These are phyloP conservation scores for Annulohypoxylon truncatum DNA, from an alignment of 2,329 filamentous ascomycete genomes.

Conservation along the genomic window DNA sequence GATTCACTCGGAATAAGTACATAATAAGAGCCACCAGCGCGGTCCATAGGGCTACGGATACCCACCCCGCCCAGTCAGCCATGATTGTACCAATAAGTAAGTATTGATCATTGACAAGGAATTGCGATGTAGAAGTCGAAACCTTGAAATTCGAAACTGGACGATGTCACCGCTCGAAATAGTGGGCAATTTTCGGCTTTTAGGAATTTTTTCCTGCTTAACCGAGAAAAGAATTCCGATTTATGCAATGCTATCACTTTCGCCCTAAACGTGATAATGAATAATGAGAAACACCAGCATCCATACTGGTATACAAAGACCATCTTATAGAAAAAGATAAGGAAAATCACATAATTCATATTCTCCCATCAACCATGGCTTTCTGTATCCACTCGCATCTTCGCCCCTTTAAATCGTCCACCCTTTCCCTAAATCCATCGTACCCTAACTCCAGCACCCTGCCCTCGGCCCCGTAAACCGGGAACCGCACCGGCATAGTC, in stretches of 20 bases:
- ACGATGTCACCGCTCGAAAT: neutral
- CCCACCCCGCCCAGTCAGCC: constrained; percentile 10
- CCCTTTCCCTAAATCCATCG: constrained; percentile 24
- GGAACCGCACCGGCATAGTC: constrained; percentile 34
- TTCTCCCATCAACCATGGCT: constrained; percentile 43
- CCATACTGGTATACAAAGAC: neutral
- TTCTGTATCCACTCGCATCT: constrained; percentile 52
- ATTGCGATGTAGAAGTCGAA: neutral
- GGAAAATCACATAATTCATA: constrained; percentile 14
- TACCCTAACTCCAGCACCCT: constrained; percentile 38
- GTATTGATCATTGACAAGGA: neutral
- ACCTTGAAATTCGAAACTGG: neutral
- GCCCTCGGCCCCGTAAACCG: constrained; percentile 41
- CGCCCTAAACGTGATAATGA: neutral
- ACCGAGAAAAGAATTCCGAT: neutral
- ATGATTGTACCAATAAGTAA: constrained; percentile 10
- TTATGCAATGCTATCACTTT: constrained; percentile 12
- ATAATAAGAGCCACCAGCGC: constrained; percentile 38
- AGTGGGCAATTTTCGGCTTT: constrained; percentile 2
- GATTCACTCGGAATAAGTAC: constrained; percentile 55
- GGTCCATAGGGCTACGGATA: neutral
- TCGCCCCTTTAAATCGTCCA: constrained; percentile 47
- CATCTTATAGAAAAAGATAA: neutral
- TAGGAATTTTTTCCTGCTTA: neutral
- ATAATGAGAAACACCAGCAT: neutral